These are phyloP conservation scores for Podospora australis DNA, from an alignment of 495 filamentous ascomycete species.

Conservation along the genomic window DNA sequence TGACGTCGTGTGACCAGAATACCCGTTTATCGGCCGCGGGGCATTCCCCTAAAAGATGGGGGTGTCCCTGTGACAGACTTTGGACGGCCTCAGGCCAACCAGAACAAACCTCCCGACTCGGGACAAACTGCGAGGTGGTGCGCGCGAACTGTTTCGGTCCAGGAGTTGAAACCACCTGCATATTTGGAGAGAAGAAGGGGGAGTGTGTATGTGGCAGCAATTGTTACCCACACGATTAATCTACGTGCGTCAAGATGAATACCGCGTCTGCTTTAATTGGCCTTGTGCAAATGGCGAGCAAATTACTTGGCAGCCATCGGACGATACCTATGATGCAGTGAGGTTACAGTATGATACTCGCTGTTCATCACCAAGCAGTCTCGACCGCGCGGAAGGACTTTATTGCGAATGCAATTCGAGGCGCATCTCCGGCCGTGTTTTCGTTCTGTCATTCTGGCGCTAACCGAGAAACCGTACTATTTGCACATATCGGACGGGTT, in stretches of 20 bases:
- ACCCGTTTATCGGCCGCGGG: not conserved
- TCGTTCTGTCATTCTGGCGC: slow-evolving; percentile 4
- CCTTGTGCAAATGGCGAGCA: slow-evolving; percentile 10
- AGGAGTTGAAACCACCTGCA: slow-evolving; percentile 12
- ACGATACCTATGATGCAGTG: slow-evolving; percentile 5
- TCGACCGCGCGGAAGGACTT: slow-evolving; percentile 2
- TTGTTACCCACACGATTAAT: slow-evolving; percentile 8
- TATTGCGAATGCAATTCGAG: not conserved
- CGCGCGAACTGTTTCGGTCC: slow-evolving; percentile 7
- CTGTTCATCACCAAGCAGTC: slow-evolving; percentile 4
- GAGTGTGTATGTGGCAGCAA: not conserved
- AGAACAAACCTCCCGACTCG: too few species aligned
- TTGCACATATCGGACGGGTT: not conserved
- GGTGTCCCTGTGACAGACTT: not conserved
- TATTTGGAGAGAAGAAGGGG: not conserved
- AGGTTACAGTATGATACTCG: slow-evolving; percentile 2
- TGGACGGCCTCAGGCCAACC: slow-evolving; percentile 1
- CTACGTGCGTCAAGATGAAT: slow-evolving; percentile 11
- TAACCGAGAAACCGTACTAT: slow-evolving; percentile 3
- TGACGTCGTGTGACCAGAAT: slow-evolving; percentile 13
- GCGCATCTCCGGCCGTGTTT: not conserved
- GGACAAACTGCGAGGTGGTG: not conserved
- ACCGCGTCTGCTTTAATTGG: slow-evolving; percentile 12
- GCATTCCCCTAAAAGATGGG: not conserved
- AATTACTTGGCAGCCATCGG: slow-evolving; percentile 2